Base-by-base conservation (phyloP, 352 stramenopile genomes). In the Detonula confervacea region DNA sequence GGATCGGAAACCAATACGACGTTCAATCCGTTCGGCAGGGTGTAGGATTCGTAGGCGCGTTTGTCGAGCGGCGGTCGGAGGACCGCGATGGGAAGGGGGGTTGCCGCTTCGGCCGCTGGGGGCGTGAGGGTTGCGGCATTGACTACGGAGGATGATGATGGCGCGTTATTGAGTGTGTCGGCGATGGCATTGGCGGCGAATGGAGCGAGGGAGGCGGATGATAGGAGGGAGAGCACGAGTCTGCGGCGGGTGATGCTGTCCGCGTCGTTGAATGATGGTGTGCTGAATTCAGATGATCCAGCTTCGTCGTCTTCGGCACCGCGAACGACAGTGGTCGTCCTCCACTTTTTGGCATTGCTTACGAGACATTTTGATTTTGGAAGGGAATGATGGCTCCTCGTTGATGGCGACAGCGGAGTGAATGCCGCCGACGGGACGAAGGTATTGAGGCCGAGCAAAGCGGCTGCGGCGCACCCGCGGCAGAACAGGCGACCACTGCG, bases 1-100 rank as follows among this genome's bases (percentile, higher is more conserved):
- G 95, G 88, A 87, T 99, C 97, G 22, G 89, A 96, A 60, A 97
- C 93, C n/a, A 98, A 47, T 0, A 97, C 66, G 18, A 92, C 88
- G 4, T 80, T 60, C 0, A 97, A 71, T 0, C 87, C 89, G 67
- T 97, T 92, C 0, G 73, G 39, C 14, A 97, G 78, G 29, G 81
- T 86, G 35, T 95, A 81, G 12, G 86, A 75, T n/a, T 87, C 71
- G 77, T 96, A 97, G 35, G 88, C 42, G 18, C 94, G 85, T 68
- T 96, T 80, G 83, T 97, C 95, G 11, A 88, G 51, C 16, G 91
- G 81, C 49, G 80, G 78, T 33, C 81, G 76, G 8, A 92, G 54
- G 14, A 93, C 73, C 16, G 88, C 69, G n/a, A 80, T 73, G n/a
- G n/a, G n/a, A n/a, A n/a, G n/a, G 14, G 46, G 24, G 12, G 59